Percentiles rank a stretch among this genome's conserved stretches.
phyloP scores from a whole-genome alignment of 2,329 filamentous ascomycete genomes.

The Talaromyces sp. region DNA sequence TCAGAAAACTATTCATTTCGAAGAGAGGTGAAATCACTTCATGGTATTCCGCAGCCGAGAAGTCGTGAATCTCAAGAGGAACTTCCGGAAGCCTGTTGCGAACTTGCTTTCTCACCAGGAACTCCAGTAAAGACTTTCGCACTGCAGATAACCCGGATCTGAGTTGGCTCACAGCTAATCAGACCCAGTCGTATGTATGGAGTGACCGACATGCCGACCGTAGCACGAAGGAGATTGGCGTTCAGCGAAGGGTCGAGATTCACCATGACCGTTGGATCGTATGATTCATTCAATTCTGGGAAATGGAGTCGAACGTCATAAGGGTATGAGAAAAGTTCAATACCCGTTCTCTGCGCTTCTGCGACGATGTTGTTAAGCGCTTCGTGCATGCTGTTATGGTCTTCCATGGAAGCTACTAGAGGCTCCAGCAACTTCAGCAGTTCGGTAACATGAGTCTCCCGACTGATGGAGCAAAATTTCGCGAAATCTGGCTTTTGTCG shows the following conservation, averaged over 20 bases:
- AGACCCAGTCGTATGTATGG: slow-evolving; percentile 11
- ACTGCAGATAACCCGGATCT: background rate
- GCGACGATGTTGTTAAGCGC: slow-evolving; percentile 24
- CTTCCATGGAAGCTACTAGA: slow-evolving; percentile 21
- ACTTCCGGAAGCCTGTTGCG: background rate
- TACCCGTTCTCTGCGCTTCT: slow-evolving; percentile 27
- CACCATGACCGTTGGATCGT: slow-evolving; percentile 27
- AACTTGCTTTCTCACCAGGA: background rate
- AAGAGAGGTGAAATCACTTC: too few species aligned
- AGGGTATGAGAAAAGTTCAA: slow-evolving; percentile 28
- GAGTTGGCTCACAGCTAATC: background rate
- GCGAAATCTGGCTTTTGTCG: slow-evolving; percentile 25
- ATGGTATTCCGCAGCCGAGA: background rate
- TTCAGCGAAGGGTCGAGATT: slow-evolving; percentile 21
- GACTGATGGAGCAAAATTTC: slow-evolving; percentile 24
- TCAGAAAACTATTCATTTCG: background rate
- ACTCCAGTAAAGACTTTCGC: slow-evolving; percentile 9
- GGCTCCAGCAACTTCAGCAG: slow-evolving; percentile 26
- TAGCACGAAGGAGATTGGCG: background rate
- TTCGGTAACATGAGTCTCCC: slow-evolving; percentile 20
- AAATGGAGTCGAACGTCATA: slow-evolving; percentile 29
- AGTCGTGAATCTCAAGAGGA: background rate
- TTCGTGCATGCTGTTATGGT: slow-evolving; percentile 22
- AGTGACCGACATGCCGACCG: slow-evolving; percentile 11
- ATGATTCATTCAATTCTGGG: slow-evolving; percentile 23